phyloP scores from a whole-genome alignment of 2,329 filamentous ascomycete species.

The Blastomyces silverae region DNA sequence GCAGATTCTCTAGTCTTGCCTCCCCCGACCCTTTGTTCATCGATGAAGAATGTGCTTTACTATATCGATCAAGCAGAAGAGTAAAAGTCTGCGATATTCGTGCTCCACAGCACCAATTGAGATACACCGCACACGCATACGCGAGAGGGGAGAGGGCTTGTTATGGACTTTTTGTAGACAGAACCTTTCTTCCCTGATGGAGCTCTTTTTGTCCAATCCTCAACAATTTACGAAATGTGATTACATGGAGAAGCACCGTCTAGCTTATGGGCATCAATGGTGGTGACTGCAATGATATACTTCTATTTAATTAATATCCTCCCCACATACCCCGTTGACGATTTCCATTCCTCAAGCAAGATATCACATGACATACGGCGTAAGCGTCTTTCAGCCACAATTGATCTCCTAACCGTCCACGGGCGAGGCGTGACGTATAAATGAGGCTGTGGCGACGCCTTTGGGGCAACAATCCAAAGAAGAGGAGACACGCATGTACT shows the following conservation, averaged over 20 bases:
- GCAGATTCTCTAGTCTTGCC: not conserved
- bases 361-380: not conserved
- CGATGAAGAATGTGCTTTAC: not conserved
- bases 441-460: not conserved
- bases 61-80: not conserved
- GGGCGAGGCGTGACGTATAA: not conserved
- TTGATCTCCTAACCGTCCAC: not conserved
- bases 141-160: not conserved
- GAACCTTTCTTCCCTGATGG: not conserved
- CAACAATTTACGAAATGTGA: not conserved
- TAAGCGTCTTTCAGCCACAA: not conserved
- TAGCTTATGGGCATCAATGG: not conserved
- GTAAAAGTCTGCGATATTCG: not conserved
- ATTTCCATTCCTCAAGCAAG: no score
- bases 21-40: not conserved
- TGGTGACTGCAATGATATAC: not conserved
- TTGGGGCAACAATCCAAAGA: not conserved
- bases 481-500: no score
- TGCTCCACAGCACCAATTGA: not conserved
- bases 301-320: not conserved
- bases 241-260: not conserved
- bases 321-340: no score
- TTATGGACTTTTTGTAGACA: not conserved
- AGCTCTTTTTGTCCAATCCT: not conserved
- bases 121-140: not conserved